Percentiles rank a stretch among this genome's conserved stretches.
These are phyloP conservation scores for Dimargaris cristalligena DNA, from an alignment of 192 early-diverging fungal genomes.

Conservation along the genomic window DNA sequence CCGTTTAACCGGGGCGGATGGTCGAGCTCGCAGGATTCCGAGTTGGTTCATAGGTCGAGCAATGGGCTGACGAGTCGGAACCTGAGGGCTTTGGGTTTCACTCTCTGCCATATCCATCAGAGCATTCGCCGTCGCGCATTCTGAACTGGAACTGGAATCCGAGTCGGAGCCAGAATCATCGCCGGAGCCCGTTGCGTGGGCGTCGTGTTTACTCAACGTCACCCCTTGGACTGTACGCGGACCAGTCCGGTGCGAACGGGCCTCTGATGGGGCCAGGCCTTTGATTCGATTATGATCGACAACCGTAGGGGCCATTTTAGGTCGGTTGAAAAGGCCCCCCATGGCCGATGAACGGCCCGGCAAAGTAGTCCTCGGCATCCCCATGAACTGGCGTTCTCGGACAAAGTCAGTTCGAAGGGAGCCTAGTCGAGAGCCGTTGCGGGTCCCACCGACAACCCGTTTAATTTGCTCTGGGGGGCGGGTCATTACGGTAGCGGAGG, in stretches of 20 bases:
- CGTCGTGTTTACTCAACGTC: too few relatives aligned
- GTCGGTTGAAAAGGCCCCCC: not conserved
- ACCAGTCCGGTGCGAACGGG: not conserved
- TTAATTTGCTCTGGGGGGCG: not conserved
- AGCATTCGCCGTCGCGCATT: not conserved
- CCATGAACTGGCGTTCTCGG: not conserved
- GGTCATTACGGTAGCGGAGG: not conserved
- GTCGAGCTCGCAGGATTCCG: not conserved
- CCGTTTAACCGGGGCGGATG: not conserved
- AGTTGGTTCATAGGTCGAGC: not conserved
- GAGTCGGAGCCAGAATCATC: too few relatives aligned
- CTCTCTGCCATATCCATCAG: not conserved
- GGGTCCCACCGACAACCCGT: too few relatives aligned
- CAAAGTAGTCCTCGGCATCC: not conserved
- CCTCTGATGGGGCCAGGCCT: not conserved
- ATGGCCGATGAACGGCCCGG: not conserved
- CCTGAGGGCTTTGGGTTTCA: not conserved
- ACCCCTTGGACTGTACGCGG: not conserved
- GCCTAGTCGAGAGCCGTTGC: not conserved
- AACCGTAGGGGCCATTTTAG: not conserved
- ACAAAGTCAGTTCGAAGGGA: not conserved
- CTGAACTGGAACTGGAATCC: not conserved
- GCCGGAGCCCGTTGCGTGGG: too few relatives aligned
- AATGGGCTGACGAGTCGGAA: not conserved
- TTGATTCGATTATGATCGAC: conserved; percentile 1